Base-by-base conservation (phyloP, 192 early-diverging fungal genomes). In the Entomortierella parvispora region DNA sequence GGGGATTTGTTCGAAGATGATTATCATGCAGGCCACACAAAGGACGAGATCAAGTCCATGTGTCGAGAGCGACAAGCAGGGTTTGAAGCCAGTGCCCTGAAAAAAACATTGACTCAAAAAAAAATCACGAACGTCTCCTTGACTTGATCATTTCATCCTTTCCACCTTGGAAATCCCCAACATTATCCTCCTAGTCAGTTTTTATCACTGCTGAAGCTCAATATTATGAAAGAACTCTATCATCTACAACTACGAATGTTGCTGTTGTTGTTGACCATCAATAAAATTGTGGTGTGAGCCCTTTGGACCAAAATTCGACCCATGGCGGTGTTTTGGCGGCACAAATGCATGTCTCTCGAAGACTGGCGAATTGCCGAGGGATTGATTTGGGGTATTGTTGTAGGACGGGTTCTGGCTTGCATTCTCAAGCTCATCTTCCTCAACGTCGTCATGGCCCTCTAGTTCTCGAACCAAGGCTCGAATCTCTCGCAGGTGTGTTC, bases 361-460 rank as follows among this genome's bases (percentile, higher is more conserved):
- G 18, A 54, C 23, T 11, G 62, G 62, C n/a, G 62, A 65, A 8
- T 23, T 4, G 32, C 54, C 51, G 1, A 49, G 51, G 26, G 28
- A 26, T 10, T 26, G 32, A 32, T 20, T 25, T 18, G 33, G 54
- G 54, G 14, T 14, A 37, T 11, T 18, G 54, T 34, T 26, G 51
- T 9, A 28, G 51, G 17, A 4, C 5, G 6, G 5, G 47, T 22
- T 12, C 18, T 15, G 8, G 47, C 5, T 49, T 15, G 47, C 9
- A 26, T 11, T 52, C 22, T 26, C 22, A 4, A n/a, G 31, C 4
- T 68, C 33, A 5, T 54, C 57, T 2, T 70, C 53, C 18, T 52
- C 57, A 5, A 28, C n/a, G 40, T 50, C 43, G 22, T 70, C 59
- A 29, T 29, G 12, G 15, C 68, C 51, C 50, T 70, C 68, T 25